phyloP scores from a whole-genome alignment of 2,329 filamentous ascomycete species.

The Hymenoscyphus scutula region DNA sequence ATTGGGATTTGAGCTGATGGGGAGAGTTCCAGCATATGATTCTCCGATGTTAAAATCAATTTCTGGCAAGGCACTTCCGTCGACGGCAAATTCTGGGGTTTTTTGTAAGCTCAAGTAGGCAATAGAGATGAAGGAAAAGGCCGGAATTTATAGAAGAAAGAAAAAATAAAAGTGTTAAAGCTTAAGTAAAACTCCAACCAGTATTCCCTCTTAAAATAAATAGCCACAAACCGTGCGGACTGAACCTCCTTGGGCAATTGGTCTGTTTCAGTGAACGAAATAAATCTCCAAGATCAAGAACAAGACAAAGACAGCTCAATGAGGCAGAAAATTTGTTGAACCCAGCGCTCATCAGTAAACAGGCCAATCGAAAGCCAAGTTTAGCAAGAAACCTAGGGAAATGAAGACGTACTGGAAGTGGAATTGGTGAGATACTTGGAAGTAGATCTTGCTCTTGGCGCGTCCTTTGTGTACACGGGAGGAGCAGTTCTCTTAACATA shows the following conservation, averaged over 20 bases:
- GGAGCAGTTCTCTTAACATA: constrained; percentile 16
- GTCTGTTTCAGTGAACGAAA: too few species aligned
- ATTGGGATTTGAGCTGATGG: constrained; percentile 48
- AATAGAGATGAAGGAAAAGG: neutral
- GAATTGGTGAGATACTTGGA: constrained; percentile 23
- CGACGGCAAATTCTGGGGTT: constrained; percentile 31
- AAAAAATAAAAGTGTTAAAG: neutral
- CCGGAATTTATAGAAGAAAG: neutral
- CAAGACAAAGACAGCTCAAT: too few species aligned
- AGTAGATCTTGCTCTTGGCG: constrained; percentile 16
- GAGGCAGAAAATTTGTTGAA: too few species aligned
- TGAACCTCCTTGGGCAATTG: too few species aligned
- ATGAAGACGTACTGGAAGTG: constrained; percentile 19
- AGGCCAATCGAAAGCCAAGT: too few species aligned
- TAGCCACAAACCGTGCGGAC: too few species aligned
- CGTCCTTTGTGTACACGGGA: constrained; percentile 16
- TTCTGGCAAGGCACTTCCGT: constrained; percentile 32
- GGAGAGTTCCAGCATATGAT: constrained; percentile 42
- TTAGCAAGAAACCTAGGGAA: neutral
- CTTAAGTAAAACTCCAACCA: neutral
- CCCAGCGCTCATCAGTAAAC: too few species aligned
- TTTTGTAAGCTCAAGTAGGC: neutral
- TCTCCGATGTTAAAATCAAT: constrained; percentile 35
- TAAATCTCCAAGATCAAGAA: too few species aligned
- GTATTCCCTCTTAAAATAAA: neutral